Evolutionary conservation across 768 basidiomycete genomes (phyloP), one percentile per base, ranked within the genome.

Genomic region (Bullera alba): DNA sequence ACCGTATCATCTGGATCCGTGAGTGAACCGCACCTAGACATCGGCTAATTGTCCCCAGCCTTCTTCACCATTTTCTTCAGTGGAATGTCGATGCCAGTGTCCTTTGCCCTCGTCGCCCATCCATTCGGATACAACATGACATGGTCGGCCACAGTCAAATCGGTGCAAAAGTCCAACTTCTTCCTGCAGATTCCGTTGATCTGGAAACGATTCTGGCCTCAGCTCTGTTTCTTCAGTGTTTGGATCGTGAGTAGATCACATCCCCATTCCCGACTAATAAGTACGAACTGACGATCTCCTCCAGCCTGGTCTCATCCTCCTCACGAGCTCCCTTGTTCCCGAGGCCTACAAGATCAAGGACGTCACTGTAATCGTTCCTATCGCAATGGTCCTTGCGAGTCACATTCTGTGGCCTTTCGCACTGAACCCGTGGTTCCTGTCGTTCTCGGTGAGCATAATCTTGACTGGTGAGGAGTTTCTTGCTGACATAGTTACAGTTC

Each of bases 161-260:
- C 87, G 71, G 86, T 91, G 34, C 84, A 90, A 71, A 78, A 81
- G 42, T 86, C 85, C 4, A 91, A 90, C 68, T 90, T 93, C 77
- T 90, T 86, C 80, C 80, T 85, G 48, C 89, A 93, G 70, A 81
- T 90, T 12, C 90, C 90, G 1, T 80, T 81, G 50, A 89, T 92
- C 66, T 75, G 84, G 64, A 81, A 81, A 56, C 83, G 87, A 3
- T 92, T 87, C 75, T 82, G 84, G 77, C 61, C 58, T 80, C 41
- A 79, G 54, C 50, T 79, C 17, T 48, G 86, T 19, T 82, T 79
- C 39, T 74, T 77, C 16, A 54, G 76, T 10, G 25, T 63, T n/a
- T 27, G 55, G 38, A 42, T 65, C 15, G 65, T 60, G 35, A 42
- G 62, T 57, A 15, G 21, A 16, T 25, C 42, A 2, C 17, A 28